Conservation (phyloP, 148 eudicot species). For the Cornus florida region DNA sequence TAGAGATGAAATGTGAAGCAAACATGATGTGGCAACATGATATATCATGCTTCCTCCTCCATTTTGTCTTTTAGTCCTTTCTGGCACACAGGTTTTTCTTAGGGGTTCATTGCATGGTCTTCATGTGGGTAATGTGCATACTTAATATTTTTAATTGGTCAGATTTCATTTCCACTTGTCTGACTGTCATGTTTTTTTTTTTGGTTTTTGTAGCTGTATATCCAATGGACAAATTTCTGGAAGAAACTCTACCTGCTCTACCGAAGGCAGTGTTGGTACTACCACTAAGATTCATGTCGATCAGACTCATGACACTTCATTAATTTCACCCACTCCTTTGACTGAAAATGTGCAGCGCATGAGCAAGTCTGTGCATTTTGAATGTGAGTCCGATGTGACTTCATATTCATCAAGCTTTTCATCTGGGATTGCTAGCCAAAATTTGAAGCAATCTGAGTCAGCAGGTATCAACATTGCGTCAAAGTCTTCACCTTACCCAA, state of each 20-base stretch:
- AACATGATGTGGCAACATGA: no score
- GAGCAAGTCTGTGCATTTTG: conserved; percentile 43
- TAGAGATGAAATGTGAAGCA: neutral
- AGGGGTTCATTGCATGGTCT: neutral
- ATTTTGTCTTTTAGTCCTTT: no score
- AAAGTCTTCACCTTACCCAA: conserved; percentile 75
- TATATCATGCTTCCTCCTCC: no score
- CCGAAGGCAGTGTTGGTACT: conserved; percentile 13
- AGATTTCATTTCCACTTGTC: neutral
- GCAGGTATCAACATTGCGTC: conserved; percentile 29
- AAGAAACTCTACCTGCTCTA: conserved; percentile 22
- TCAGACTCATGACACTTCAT: conserved; percentile 18
- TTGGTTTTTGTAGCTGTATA: conserved; percentile 25
- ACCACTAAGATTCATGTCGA: conserved; percentile 8
- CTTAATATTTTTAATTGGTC: neutral
- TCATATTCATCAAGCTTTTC: conserved; percentile 36
- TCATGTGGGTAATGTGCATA: neutral
- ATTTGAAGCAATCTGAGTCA: conserved; percentile 30
- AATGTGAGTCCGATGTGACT: conserved; percentile 28
- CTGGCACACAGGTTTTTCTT: neutral
- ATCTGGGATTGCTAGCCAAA: conserved; percentile 43
- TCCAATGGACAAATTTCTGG: conserved; percentile 20
- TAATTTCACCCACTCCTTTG: conserved; percentile 15
- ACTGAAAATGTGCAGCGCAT: conserved; percentile 29
- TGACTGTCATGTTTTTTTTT: neutral